Conservation (phyloP, 192 early-diverging fungal genomes). For the Dissophora globulifera region DNA sequence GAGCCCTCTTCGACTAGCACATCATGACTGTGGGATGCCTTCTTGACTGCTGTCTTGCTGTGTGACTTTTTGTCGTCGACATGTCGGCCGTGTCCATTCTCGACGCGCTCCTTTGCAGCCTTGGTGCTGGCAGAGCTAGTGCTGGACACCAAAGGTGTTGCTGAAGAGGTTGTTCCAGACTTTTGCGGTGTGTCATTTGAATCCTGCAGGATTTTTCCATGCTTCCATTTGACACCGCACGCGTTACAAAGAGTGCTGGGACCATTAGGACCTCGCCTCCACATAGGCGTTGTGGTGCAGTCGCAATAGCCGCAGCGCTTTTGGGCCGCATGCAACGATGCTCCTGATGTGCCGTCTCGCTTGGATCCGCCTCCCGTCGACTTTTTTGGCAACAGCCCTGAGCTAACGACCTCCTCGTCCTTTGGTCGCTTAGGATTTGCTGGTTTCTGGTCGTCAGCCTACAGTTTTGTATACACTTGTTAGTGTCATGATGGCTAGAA, state of each 20-base stretch:
- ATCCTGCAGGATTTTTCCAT: constrained; percentile 67
- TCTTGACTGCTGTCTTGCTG: not conserved
- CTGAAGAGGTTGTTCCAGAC: not conserved
- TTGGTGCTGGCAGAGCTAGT: constrained; percentile 5
- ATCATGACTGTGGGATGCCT: not conserved
- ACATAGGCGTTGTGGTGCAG: constrained; percentile 74
- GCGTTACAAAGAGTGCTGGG: constrained; percentile 79
- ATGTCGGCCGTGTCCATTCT: constrained; percentile 2
- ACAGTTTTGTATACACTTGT: not conserved
- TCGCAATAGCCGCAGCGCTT: constrained; percentile 74
- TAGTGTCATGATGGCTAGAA: not conserved
- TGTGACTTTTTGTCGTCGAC: not conserved
- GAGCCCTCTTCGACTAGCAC: not conserved
- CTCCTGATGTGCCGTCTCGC: constrained; percentile 2
- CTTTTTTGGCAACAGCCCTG: constrained; percentile 1
- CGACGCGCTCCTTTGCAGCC: not conserved
- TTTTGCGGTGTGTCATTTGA: not conserved
- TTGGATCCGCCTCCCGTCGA: not conserved
- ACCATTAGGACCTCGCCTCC: constrained; percentile 79
- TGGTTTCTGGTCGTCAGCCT: constrained; percentile 3
- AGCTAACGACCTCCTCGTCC: constrained; percentile 9
- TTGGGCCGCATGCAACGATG: constrained; percentile 3
- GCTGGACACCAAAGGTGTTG: constrained; percentile 2
- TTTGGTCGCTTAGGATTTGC: constrained; percentile 16
- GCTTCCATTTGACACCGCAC: constrained; percentile 82